Conservation (phyloP, 2,329 filamentous ascomycete genomes). For the Berkeleyomyces rouxiae region DNA sequence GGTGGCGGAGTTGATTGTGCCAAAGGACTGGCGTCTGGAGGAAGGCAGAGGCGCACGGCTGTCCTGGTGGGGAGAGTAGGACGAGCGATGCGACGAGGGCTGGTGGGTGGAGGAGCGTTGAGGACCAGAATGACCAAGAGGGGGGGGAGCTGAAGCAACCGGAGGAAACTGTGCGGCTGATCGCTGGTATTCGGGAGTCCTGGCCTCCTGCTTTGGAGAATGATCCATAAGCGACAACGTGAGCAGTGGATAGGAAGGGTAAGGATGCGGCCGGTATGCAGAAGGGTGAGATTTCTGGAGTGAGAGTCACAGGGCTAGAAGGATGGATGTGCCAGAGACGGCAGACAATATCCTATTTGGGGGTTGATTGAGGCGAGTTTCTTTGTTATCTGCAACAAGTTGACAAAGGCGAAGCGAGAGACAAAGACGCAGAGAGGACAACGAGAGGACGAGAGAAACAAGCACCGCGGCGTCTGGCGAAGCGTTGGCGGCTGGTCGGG, state of each 20-base stretch:
- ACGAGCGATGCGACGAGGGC: not conserved
- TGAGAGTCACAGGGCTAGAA: not conserved
- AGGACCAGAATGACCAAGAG: not conserved
- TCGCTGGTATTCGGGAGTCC: constrained; percentile 4
- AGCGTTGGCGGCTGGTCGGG: no score
- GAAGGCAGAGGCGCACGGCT: not conserved
- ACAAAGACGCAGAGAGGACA: not conserved
- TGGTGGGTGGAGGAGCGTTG: not conserved
- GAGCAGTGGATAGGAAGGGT: not conserved
- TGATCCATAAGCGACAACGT: constrained; percentile 3
- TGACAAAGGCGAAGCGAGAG: not conserved
- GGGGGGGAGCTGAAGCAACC: not conserved
- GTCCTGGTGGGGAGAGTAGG: constrained; percentile 1
- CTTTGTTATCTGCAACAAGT: not conserved
- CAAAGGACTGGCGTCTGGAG: not conserved
- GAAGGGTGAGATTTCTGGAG: not conserved
- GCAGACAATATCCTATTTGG: not conserved
- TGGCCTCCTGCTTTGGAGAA: constrained; percentile 6
- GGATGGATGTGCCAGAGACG: not conserved
- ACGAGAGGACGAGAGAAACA: constrained; percentile 2
- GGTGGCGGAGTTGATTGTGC: not conserved
- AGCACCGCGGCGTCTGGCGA: no score
- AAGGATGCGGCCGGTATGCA: not conserved
- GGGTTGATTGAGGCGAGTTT: not conserved
- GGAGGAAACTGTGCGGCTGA: not conserved